phyloP scores from a whole-genome alignment of 2,329 filamentous ascomycete species.

The Monosporascus sp. region DNA sequence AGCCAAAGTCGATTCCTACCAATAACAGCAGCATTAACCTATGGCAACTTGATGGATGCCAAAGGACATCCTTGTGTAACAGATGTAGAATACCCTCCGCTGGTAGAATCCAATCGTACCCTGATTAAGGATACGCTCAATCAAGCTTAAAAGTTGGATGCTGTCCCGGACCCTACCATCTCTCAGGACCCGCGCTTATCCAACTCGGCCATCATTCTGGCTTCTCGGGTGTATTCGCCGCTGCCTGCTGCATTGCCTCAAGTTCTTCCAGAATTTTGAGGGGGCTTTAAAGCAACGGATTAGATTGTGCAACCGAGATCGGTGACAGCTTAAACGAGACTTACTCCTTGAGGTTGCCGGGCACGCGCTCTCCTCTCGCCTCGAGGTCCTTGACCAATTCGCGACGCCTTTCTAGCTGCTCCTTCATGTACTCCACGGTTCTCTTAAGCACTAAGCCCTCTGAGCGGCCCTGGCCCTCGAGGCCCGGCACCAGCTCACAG shows the following conservation, averaged over 20 bases:
- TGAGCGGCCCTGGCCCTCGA: slow-evolving; percentile 77
- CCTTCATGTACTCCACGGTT: slow-evolving; percentile 60
- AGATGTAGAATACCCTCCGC: not conserved
- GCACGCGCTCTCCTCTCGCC: slow-evolving; percentile 48
- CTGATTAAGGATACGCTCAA: not conserved
- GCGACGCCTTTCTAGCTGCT: slow-evolving; percentile 54
- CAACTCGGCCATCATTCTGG: not conserved
- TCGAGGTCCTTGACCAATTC: slow-evolving; percentile 51
- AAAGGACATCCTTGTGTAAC: not conserved
- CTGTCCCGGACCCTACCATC: too few species aligned
- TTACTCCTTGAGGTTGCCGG: slow-evolving; percentile 39
- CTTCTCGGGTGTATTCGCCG: not conserved
- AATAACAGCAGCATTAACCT: slow-evolving; percentile 27
- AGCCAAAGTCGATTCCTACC: slow-evolving; percentile 40
- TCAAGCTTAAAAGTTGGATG: not conserved
- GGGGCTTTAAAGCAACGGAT: slow-evolving; percentile 13
- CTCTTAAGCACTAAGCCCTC: slow-evolving; percentile 77
- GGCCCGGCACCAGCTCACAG: slow-evolving; percentile 71
- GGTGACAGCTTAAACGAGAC: slow-evolving; percentile 3
- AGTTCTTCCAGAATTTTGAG: slow-evolving; percentile 22
- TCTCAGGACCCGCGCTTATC: not conserved
- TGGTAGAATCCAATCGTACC: not conserved
- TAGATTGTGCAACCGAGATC: not conserved
- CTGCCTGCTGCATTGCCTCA: slow-evolving; percentile 16
- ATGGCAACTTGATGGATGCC: not conserved